Base-by-base conservation (phyloP, 2,329 filamentous ascomycete genomes). In the Harringtonia lauricola region DNA sequence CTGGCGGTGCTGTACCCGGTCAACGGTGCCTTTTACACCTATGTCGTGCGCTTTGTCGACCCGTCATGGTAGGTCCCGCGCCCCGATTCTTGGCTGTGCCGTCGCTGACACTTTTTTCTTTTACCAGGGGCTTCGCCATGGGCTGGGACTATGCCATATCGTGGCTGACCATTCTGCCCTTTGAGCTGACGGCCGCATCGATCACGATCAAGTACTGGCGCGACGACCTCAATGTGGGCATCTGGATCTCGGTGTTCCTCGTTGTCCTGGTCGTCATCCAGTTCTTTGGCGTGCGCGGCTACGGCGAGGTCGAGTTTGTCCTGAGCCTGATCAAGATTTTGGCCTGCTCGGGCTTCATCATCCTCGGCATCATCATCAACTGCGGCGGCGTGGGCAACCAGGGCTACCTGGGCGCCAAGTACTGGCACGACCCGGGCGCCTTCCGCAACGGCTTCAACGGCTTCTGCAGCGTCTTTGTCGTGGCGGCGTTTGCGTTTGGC, bases 11-110 rank as follows among this genome's bases (percentile, higher is more conserved):
- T 70, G 47, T 79, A 74, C 45, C 77, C 76, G 1, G 68, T 80
- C 46, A 76, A 76, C 47, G 77, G 77, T 37, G 74, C 73, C 48
- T 79, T 81, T 59, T 77, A 72, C 56, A 71, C 70, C n/a, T 79
- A 80, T 51, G 66, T 73, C 36, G 67, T 72, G 41, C 71, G 75
- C 40, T 81, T 81, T 51, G 62, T 80, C 47, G 76, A 79, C 51
- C 76, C 76, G 22, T 68, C 74, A 17, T 73, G 70, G 69, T 67
- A 51, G 36, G 57, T 50, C 24, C 17, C 24, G 17, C 9, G 1
- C n/a, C 3, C 15, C 28, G 10, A 5, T 13, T 24, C 5, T 45
- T 36, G 14, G 17, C 30, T 36, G 10, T 15, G 21, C 21, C 37
- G 24, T 37, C 31, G 8, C 17, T 17, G 22, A 21, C 8, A 17